These are phyloP conservation scores for Alternaria arborescens DNA, from an alignment of 2,329 filamentous ascomycete species.

Conservation along the genomic window DNA sequence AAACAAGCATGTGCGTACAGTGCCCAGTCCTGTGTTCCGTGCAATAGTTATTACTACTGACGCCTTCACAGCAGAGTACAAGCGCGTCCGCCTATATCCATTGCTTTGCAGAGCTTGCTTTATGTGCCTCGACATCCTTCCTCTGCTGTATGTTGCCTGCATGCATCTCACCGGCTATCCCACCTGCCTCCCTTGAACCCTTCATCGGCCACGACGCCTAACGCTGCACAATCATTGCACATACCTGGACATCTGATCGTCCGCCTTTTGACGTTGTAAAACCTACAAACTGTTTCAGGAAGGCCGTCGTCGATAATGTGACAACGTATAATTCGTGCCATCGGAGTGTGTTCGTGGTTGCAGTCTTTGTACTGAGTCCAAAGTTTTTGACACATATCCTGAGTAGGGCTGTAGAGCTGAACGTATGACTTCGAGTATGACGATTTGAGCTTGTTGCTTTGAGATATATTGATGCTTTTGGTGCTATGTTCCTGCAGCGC, in stretches of 20 bases:
- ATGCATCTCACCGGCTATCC: not conserved
- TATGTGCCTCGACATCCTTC: not conserved
- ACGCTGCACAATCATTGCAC: not conserved
- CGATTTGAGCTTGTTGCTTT: not conserved
- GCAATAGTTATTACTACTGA: not conserved
- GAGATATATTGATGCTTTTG: not conserved
- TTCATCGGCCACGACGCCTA: slow-evolving; percentile 1
- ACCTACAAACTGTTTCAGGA: not conserved
- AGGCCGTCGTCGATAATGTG: not conserved
- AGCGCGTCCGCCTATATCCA: not conserved
- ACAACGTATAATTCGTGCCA: not conserved
- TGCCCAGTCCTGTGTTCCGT: not conserved
- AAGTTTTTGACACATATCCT: not conserved
- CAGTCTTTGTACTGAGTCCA: slow-evolving; percentile 12
- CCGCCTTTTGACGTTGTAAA: not conserved
- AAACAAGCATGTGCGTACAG: not conserved
- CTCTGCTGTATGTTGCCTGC: not conserved
- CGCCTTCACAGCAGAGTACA: not conserved
- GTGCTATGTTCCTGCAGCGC: not conserved
- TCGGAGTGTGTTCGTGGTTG: slow-evolving; percentile 6
- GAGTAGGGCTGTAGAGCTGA: not conserved
- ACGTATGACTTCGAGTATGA: not conserved
- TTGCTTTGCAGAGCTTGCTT: not conserved
- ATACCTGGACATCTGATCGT: slow-evolving; percentile 1
- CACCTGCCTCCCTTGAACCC: slow-evolving; percentile 4